phyloP scores from a whole-genome alignment of 2,329 filamentous ascomycete species.

The Aspergillus ibericus region DNA sequence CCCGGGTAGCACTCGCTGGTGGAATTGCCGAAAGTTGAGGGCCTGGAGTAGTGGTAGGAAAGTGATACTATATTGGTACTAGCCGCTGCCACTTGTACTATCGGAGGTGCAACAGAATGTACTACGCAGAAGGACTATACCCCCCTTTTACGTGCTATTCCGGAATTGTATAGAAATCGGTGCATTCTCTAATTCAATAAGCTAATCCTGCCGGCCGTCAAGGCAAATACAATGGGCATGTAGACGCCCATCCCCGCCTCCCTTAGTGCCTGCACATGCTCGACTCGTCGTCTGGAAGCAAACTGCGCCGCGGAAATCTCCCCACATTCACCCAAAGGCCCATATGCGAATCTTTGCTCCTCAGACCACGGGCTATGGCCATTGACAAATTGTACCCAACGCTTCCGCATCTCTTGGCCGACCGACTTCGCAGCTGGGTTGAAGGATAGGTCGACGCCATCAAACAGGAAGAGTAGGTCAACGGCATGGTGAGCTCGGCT shows the following conservation, averaged over 20 bases:
- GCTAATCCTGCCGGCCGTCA: constrained; percentile 46
- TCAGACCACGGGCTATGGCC: constrained; percentile 39
- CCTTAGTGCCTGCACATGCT: constrained; percentile 31
- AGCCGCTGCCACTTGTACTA: no score
- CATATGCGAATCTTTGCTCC: constrained; percentile 38
- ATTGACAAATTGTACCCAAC: constrained; percentile 44
- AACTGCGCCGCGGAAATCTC: constrained; percentile 35
- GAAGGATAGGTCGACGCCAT: constrained; percentile 39
- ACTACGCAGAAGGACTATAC: no score
- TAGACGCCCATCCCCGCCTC: constrained; percentile 32
- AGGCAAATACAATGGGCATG: constrained; percentile 31
- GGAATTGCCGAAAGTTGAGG: constrained; percentile 9
- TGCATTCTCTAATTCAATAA: constrained; percentile 37
- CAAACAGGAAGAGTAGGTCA: constrained; percentile 49
- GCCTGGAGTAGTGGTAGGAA: no score
- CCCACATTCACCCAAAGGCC: constrained; percentile 39
- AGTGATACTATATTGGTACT: no score
- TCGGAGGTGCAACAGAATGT: no score
- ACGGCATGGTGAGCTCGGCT: constrained; percentile 51
- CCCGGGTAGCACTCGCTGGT: background rate
- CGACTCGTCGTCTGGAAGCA: constrained; percentile 34
- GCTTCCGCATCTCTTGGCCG: constrained; percentile 39
- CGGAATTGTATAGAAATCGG: no score
- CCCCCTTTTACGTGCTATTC: no score
- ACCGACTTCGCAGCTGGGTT: constrained; percentile 35